Evolutionary conservation across 2,329 filamentous ascomycete genomes (phyloP), one percentile per base, ranked within the genome.

Genomic region (Geosmithia flava): DNA sequence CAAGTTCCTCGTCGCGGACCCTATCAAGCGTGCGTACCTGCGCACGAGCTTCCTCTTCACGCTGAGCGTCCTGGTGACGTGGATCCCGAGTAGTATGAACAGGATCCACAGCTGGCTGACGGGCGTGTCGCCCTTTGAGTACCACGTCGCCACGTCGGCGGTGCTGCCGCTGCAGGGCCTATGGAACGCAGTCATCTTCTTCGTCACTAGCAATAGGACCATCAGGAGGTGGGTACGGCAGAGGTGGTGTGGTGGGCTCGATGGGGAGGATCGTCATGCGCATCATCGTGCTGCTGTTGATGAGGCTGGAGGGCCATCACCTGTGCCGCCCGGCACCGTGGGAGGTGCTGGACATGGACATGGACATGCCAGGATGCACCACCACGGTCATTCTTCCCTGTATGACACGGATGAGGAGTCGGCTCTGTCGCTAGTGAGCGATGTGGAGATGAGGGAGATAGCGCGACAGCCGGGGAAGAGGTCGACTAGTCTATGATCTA

Each of bases 171-270:
- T 88, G 1, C 87, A 91, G 61, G 87, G 87, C 1, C 76, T 88
- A 30, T 90, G 86, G 85, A 91, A 91, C 58, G 76, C 80, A 29
- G 67, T 87, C 47, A 87, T 93, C 49, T 91, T 89, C 64, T 77
- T 85, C 51, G 75, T 76, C 5, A 85, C 84, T 1, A 86, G 72
- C 53, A 74, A 69, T 66, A 47, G 29, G 1, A 52, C 53, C 1
- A 52, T 66, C 16, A 55, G 44, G 37, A 42, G 42, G 13, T 44
- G 45, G 2, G 50, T 46, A 44, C 15, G 27, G 27, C 19, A 29
- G 11, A 45, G 45, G 47, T 15, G n/a, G n/a, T n/a, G n/a, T n/a
- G n/a, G 48, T 20, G 29, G 40, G 33, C 19, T 19, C 17, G 29
- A 20, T 11, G 33, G 33, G 29, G 19, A 29, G 7, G 17, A 23